Evolutionary conservation across 129 eudicot genomes (phyloP), one percentile per base, ranked within the genome.

Genomic region (Apium graveolens): DNA sequence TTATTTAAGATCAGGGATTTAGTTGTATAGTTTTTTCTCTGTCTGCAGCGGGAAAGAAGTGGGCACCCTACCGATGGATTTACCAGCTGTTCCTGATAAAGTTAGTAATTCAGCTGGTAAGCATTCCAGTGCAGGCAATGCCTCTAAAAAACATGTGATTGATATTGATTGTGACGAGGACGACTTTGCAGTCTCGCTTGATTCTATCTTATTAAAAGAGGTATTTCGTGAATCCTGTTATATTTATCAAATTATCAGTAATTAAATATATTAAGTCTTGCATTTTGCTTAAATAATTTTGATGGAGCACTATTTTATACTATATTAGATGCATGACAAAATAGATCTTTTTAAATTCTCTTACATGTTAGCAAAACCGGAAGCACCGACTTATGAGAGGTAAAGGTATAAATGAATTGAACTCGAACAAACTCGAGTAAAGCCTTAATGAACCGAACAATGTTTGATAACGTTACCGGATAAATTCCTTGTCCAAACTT

Each of bases 1-100:
- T 71, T 9, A 3, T 20, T 11, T 18, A 10, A 71, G 5, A 3
- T 69, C 26, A 24, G 17, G 31, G 29, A 18, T 71, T 70, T 8
- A 71, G 34, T 38, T 71, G 70, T 65, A 31, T 37, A 5, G 55
- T 5, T 9, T 42, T 57, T 79, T 11, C 27, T 29, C 3, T 51
- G 9, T 11, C 46, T 86, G 89, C 88, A 95, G 99, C 68, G 96
- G 99, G 45, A 39, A 74, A 77, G 89, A 87, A 82, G 80, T 87
- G 77, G 97, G 97, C 55, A 85, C 86, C 7, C 77, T 90, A 72
- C 43, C 0, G 35, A 71, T 86, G 87, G 87, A 89, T 77, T 32
- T 82, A 71, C 82, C 84, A 26, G 66, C 49, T 34, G 78, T 82
- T 77, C 78, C 84, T 71, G 76, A 78, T 49, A 81, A 82, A 78